Percentiles rank a stretch among this genome's conserved stretches.
Conservation (phyloP, 2,329 filamentous ascomycete species). For the Alternaria metachromatica region DNA sequence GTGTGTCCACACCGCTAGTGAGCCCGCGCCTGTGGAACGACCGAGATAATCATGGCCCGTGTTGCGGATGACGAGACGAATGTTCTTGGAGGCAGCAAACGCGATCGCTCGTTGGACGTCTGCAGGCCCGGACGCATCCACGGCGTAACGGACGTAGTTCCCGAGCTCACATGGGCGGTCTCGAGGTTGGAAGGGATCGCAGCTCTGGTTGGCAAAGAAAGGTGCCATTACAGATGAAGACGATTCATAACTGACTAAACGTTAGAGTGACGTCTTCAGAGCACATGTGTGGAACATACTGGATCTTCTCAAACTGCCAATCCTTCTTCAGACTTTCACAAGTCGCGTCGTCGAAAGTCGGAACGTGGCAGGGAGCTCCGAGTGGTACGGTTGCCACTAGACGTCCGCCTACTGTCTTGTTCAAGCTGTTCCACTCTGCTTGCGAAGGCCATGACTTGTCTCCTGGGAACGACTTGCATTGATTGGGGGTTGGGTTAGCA, state of each 20-base stretch:
- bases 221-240: constrained; percentile 35
- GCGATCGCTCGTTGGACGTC: constrained; percentile 23
- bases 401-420: constrained; percentile 24
- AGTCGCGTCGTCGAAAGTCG: constrained; percentile 16
- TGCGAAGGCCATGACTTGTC: constrained; percentile 28
- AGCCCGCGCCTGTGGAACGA: constrained; percentile 21
- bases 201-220: constrained; percentile 33
- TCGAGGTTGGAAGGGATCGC: constrained; percentile 27
- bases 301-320: constrained; percentile 22
- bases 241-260: constrained; percentile 15
- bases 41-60: constrained; percentile 41
- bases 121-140: constrained; percentile 18
- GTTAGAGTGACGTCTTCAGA: not conserved
- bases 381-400: constrained; percentile 31
- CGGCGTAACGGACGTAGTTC: constrained; percentile 30
- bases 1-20: constrained; percentile 29
- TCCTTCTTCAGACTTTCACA: constrained; percentile 21
- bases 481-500: constrained; percentile 2
- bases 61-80: constrained; percentile 38
- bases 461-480: constrained; percentile 33
- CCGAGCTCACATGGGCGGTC: constrained; percentile 28
- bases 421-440: constrained; percentile 24
- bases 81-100: constrained; percentile 33
- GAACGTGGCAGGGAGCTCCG: constrained; percentile 26
- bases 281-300: constrained; percentile 7